Base-by-base conservation (phyloP, 2,329 filamentous ascomycete species). In the Aspergillus cejpii region DNA sequence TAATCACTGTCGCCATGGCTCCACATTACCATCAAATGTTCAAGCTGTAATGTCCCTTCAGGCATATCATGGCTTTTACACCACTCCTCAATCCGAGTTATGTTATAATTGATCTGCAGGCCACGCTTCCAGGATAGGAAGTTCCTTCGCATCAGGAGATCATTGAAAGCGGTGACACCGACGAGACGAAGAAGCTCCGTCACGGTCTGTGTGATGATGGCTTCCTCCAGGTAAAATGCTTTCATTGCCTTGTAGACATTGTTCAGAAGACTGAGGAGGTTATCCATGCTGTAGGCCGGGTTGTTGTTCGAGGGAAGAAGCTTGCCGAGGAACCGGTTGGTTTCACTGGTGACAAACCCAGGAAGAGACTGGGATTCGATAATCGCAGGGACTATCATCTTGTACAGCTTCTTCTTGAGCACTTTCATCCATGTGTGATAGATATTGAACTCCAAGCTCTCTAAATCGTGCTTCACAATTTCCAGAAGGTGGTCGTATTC, bases 351-450 rank as follows among this genome's bases (percentile, higher is more conserved):
- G 56, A 98, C 92, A 68, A 98, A 98, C 57, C 92, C 92, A 41
- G 92, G 92, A 50, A 98, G 81, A 19, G 92, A 97, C 69, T 98
- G 92, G 38, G 91, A 97, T 69, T 98, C 92, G 62, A 98, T 98
- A 66, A 98, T 98, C 44, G 92, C 92, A 1, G 92, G 92, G 42
- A 98, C 94, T 62, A 98, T 94, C 92, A 98, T 98, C 79, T 97
- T 97, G 61, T 94, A 88, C 52, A 98, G 78, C 74, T 94, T 95
- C 81, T 96, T 96, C 80, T 98, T 98, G 62, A 98, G 74, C 45
- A 96, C 87, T 77, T 98, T 98, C 92, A 98, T 98, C 92, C 92
- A 98, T 20, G 92, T 98, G 72, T 98, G 92, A 71, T 98, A 98
- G 60, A 98, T 98, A 75, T 98, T 98, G 76, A 98, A 98, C 72